Conservation (phyloP, 2,329 filamentous ascomycete genomes). For the Colletotrichum gloeosporioides region DNA sequence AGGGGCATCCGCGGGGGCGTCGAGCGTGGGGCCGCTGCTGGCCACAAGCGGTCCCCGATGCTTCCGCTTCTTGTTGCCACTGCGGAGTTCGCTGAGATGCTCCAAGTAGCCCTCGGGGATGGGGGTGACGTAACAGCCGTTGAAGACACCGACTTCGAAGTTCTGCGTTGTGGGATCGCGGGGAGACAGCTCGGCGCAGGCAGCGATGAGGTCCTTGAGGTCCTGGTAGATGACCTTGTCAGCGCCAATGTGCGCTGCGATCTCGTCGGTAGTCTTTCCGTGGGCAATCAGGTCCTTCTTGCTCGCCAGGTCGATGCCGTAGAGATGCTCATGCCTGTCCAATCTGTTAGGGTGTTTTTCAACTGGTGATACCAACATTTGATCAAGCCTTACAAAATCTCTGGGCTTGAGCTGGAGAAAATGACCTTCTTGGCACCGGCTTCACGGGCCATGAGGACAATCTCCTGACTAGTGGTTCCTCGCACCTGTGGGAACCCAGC, state of each 20-base stretch:
- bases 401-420: conserved; percentile 82
- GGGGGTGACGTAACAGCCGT: conserved; percentile 82
- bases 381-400: conserved; percentile 72
- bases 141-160: conserved; percentile 94
- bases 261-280: conserved; percentile 42
- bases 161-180: conserved; percentile 57
- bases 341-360: neutral
- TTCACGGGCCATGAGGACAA: conserved; percentile 76
- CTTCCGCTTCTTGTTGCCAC: conserved; percentile 64
- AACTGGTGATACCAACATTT: conserved; percentile 46
- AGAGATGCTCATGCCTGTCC: conserved; percentile 25
- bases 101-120: conserved; percentile 84
- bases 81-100: conserved; percentile 72
- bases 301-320: conserved; percentile 54
- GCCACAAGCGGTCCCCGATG: neutral
- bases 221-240: conserved; percentile 62
- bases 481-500: conserved; percentile 59
- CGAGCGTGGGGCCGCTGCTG: conserved; percentile 2
- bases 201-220: conserved; percentile 78
- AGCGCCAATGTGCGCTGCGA: conserved; percentile 47
- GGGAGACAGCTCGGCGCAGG: conserved; percentile 76
- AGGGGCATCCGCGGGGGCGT: neutral
- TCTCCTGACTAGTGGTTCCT: conserved; percentile 77
- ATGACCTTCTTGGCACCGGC: conserved; percentile 82
- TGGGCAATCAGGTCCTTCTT: conserved; percentile 47